Percentiles rank a stretch among this genome's conserved stretches.
These are phyloP conservation scores for Gymnopilus dilepis DNA, from an alignment of 768 basidiomycete genomes.

Conservation along the genomic window DNA sequence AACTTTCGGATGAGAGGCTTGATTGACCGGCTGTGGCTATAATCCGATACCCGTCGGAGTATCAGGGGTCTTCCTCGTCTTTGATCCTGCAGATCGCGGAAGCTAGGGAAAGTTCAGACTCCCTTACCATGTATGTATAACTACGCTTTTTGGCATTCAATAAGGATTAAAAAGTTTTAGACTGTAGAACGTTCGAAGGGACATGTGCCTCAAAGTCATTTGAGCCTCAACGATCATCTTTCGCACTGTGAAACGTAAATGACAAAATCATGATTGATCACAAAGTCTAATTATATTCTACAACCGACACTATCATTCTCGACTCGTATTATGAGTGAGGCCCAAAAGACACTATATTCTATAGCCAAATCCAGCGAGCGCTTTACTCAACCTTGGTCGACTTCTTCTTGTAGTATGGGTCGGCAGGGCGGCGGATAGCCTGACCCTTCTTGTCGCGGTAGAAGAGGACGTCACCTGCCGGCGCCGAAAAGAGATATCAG, in stretches of 20 bases:
- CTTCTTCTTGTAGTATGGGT: slow-evolving; percentile 18
- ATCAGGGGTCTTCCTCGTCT: too few species aligned
- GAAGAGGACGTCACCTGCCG: slow-evolving; percentile 47
- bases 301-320: not conserved
- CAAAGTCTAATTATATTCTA: slow-evolving; percentile 5
- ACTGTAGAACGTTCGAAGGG: not conserved
- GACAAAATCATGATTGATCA: slow-evolving; percentile 5
- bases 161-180: not conserved
- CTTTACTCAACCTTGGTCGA: slow-evolving; percentile 21
- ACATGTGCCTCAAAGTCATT: not conserved
- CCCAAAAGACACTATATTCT: not conserved
- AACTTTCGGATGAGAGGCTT: too few species aligned
- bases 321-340: not conserved
- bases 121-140: not conserved
- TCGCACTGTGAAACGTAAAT: slow-evolving; percentile 1
- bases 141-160: not conserved
- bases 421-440: slow-evolving; percentile 40
- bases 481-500: not conserved
- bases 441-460: slow-evolving; percentile 50
- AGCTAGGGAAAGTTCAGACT: not conserved
- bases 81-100: too few species aligned
- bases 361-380: not conserved
- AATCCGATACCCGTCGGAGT: too few species aligned
- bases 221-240: slow-evolving; percentile 2
- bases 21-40: too few species aligned